Evolutionary conservation across 1,284 basidiomycete species (phyloP).

Genomic region (Cryptococcus amylolentus): DNA sequence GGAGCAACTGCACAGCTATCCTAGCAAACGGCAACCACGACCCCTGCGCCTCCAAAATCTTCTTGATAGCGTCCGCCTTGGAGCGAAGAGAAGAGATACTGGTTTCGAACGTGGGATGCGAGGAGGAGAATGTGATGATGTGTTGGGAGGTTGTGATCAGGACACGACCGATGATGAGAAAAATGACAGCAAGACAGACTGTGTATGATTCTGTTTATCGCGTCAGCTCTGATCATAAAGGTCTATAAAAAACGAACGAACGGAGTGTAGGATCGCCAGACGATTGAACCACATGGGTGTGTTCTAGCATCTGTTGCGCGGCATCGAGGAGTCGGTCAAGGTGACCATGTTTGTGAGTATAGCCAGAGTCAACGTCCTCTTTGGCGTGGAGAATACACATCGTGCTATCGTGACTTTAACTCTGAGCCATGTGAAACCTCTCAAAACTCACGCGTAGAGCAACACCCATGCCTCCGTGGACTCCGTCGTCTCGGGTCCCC

Average conservation of each 20-base stretch:
- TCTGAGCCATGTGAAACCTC: background rate
- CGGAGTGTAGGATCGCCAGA: constrained; percentile 15
- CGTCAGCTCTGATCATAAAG: background rate
- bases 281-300: constrained; percentile 17
- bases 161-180: constrained; percentile 1
- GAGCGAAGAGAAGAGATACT: background rate
- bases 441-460: constrained; percentile 21
- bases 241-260: background rate
- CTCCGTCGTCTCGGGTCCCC: constrained; percentile 5
- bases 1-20: background rate
- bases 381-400: constrained; percentile 23
- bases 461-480: constrained; percentile 22
- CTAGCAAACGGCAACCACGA: background rate
- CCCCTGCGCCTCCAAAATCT: background rate
- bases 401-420: too few species aligned
- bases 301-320: constrained; percentile 19
- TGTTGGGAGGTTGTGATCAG: constrained; percentile 5
- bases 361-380: constrained; percentile 25
- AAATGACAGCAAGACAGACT: constrained; percentile 2
- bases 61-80: constrained; percentile 3
- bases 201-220: background rate
- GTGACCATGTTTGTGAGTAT: constrained; percentile 13
- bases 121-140: background rate
- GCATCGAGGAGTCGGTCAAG: constrained; percentile 23
- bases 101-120: background rate